Percentiles rank a stretch among this genome's conserved stretches.
Conservation (phyloP, 495 filamentous ascomycete species). For the Lichenothelia convexa region DNA sequence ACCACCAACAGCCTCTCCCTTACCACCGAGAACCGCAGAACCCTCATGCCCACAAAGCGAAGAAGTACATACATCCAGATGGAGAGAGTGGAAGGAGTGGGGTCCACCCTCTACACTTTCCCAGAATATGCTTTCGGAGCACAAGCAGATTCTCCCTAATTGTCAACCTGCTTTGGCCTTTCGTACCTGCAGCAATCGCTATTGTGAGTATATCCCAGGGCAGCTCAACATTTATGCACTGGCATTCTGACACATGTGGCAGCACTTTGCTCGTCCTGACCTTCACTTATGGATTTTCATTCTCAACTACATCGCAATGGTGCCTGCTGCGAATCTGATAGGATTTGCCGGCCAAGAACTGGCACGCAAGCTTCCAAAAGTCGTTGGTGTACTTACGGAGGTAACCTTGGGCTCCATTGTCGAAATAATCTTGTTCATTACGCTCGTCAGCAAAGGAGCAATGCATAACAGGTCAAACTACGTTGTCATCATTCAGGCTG, state of each 20-base stretch:
- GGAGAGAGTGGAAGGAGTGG: slow-evolving; percentile 47
- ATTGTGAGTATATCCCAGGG: slow-evolving; percentile 18
- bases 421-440: slow-evolving; percentile 2
- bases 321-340: slow-evolving; percentile 72
- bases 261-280: slow-evolving; percentile 42
- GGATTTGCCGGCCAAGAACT: slow-evolving; percentile 73
- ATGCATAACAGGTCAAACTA: not conserved
- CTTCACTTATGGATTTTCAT: slow-evolving; percentile 46
- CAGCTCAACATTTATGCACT: not conserved
- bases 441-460: not conserved
- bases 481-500: slow-evolving; percentile 30
- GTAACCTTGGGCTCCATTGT: slow-evolving; percentile 2
- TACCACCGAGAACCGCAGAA: slow-evolving; percentile 8
- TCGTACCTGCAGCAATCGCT: slow-evolving; percentile 48
- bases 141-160: slow-evolving; percentile 35
- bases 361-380: slow-evolving; percentile 59
- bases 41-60: slow-evolving; percentile 27
- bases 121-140: slow-evolving; percentile 41
- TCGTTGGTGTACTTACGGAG: slow-evolving; percentile 44
- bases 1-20: not conserved
- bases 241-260: not conserved
- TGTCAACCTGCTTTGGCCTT: slow-evolving; percentile 58
- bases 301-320: slow-evolving; percentile 64
- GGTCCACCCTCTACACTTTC: slow-evolving; percentile 40
- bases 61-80: slow-evolving; percentile 32